phyloP scores from a whole-genome alignment of 805 yeast genomes.

The Wickerhamiella cacticola region DNA sequence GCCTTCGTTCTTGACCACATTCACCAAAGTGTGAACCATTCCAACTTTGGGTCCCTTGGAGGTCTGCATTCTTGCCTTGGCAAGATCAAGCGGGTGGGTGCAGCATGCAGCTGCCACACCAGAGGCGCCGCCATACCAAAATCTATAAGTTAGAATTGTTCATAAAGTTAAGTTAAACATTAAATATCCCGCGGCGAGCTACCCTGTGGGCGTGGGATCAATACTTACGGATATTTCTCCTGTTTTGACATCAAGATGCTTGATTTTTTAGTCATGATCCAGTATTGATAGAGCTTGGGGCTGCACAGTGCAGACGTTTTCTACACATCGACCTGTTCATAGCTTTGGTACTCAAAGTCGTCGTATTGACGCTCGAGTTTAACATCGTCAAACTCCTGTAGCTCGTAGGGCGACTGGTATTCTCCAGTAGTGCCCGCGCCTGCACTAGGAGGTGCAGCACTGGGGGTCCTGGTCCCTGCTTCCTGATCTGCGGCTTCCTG shows the following conservation, averaged over 20 bases:
- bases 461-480: background rate
- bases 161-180: background rate
- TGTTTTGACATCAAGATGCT: background rate
- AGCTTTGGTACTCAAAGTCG: conserved; percentile 11
- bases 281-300: background rate
- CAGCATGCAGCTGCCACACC: conserved; percentile 32
- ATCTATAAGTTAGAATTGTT: conserved; percentile 21
- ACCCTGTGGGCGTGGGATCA: background rate
- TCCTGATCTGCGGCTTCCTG: background rate
- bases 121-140: conserved; percentile 37
- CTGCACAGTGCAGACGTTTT: no score
- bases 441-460: background rate
- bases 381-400: conserved; percentile 8
- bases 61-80: conserved; percentile 78
- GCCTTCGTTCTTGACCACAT: conserved; percentile 51
- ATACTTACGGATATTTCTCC: conserved; percentile 24
- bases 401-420: background rate
- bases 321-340: conserved; percentile 10
- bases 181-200: background rate
- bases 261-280: conserved; percentile 1
- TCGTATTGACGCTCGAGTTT: conserved; percentile 12
- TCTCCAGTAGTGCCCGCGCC: background rate
- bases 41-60: conserved; percentile 56
- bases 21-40: conserved; percentile 47
- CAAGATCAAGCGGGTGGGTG: conserved; percentile 71